These are phyloP conservation scores for Clarkia xantiana DNA, from an alignment of 345 rosid species.

Conservation along the genomic window DNA sequence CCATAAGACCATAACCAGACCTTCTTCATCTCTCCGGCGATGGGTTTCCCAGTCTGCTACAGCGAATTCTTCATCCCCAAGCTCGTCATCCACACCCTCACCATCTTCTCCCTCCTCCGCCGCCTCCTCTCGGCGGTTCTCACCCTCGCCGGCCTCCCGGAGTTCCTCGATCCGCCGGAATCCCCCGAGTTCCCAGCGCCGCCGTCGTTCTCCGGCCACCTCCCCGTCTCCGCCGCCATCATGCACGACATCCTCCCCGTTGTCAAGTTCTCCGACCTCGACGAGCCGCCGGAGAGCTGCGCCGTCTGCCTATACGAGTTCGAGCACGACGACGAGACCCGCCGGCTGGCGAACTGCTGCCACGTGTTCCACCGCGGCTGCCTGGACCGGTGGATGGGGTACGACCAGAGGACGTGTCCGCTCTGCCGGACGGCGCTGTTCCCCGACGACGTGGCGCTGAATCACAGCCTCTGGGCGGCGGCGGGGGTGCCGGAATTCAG, in stretches of 20 bases:
- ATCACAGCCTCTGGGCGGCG: too few relatives aligned
- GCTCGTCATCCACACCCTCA: slow-evolving; percentile 14
- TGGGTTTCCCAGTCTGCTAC: slow-evolving; percentile 18
- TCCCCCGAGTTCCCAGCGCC: not conserved
- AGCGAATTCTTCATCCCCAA: slow-evolving; percentile 15
- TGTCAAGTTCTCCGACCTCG: slow-evolving; percentile 9
- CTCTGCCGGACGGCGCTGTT: slow-evolving; percentile 13
- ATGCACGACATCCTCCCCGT: slow-evolving; percentile 15
- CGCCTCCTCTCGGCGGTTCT: slow-evolving; percentile 11
- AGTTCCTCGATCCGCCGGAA: slow-evolving; percentile 11
- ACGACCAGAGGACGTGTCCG: slow-evolving; percentile 14
- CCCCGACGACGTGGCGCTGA: slow-evolving; percentile 6
- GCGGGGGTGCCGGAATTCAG: too few relatives aligned
- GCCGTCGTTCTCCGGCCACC: not conserved
- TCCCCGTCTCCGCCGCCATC: slow-evolving; percentile 10
- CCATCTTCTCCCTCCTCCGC: slow-evolving; percentile 14
- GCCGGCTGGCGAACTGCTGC: slow-evolving; percentile 16
- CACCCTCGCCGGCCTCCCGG: slow-evolving; percentile 12
- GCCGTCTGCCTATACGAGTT: slow-evolving; percentile 16
- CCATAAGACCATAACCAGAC: not conserved
- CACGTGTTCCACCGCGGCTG: slow-evolving; percentile 15
- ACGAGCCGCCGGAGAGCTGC: slow-evolving; percentile 14
- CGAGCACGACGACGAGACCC: slow-evolving; percentile 9
- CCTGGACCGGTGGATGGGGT: slow-evolving; percentile 15
- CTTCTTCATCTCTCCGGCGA: not conserved